Conservation (phyloP, 2,329 filamentous ascomycete species). For the Cordyceps militaris region DNA sequence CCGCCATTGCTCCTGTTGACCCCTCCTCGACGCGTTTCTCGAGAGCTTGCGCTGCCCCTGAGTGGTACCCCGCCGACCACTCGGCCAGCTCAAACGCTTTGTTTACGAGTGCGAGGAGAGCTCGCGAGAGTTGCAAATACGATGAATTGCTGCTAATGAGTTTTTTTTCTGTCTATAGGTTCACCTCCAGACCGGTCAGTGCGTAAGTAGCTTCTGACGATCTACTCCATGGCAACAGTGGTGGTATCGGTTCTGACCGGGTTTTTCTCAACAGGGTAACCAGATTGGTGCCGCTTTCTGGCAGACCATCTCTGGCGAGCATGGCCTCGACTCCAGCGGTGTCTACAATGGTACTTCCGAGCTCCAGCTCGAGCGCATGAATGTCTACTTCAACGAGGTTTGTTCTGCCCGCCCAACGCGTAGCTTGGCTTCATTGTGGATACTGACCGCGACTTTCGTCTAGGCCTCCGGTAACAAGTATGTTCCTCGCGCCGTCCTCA, state of each 20-base stretch:
- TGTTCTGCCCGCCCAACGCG: constrained; percentile 17
- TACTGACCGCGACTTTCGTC: constrained; percentile 1
- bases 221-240: not conserved
- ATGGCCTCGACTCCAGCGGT: constrained; percentile 95
- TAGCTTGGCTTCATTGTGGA: constrained; percentile 1
- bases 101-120: not conserved
- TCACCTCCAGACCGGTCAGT: constrained; percentile 99
- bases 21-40: constrained; percentile 34
- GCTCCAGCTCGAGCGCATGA: constrained; percentile 99
- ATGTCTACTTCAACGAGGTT: constrained; percentile 91
- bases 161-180: constrained; percentile 59
- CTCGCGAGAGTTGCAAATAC: not conserved
- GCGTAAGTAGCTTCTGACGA: constrained; percentile 52
- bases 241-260: constrained; percentile 29
- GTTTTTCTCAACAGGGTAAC: constrained; percentile 67
- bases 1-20: constrained; percentile 10
- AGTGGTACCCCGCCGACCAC: constrained; percentile 8
- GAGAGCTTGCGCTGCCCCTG: constrained; percentile 14
- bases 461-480: constrained; percentile 98
- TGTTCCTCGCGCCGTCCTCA: constrained; percentile 96
- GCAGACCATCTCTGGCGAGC: constrained; percentile 82
- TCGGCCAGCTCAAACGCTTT: constrained; percentile 1
- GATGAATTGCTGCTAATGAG: constrained; percentile 44
- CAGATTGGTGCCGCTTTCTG: constrained; percentile 99
- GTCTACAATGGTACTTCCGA: constrained; percentile 99